Evolutionary conservation across 2,329 filamentous ascomycete species (phyloP).

Genomic region (Ramularia collo-cygni): DNA sequence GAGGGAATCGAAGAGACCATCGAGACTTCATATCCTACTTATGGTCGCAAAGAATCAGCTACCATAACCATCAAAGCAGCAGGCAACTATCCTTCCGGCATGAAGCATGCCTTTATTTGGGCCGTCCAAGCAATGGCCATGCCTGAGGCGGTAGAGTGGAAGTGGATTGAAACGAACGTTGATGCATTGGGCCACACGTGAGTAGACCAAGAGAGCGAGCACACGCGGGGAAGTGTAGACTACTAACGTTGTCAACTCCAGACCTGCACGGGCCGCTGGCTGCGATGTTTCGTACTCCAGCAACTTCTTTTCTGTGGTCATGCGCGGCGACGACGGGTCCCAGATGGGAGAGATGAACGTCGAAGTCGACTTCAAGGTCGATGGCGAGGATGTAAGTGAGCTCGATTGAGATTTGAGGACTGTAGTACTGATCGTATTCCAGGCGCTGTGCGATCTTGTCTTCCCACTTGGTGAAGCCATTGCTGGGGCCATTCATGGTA

Average conservation of each 20-base stretch:
- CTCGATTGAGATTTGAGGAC: not conserved
- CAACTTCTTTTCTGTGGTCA: slow-evolving; percentile 4
- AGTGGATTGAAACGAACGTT: too few species aligned
- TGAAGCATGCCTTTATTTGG: slow-evolving; percentile 2
- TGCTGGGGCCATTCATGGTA: slow-evolving; percentile 3
- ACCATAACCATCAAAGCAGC: not conserved
- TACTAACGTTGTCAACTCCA: slow-evolving; percentile 2
- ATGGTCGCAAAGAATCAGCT: not conserved
- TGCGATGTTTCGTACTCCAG: slow-evolving; percentile 4
- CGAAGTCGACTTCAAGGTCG: not conserved
- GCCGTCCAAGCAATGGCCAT: slow-evolving; percentile 3
- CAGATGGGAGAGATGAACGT: too few species aligned
- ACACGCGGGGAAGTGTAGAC: slow-evolving; percentile 1
- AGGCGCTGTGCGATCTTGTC: slow-evolving; percentile 1
- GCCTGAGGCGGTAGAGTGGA: not conserved
- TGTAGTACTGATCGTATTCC: too few species aligned
- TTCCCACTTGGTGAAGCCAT: slow-evolving; percentile 3
- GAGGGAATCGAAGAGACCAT: slow-evolving; percentile 1
- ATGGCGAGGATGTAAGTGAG: not conserved
- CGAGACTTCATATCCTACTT: slow-evolving; percentile 1
- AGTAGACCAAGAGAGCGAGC: too few species aligned
- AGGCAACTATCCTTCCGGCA: slow-evolving; percentile 1
- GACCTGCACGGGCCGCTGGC: not conserved
- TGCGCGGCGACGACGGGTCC: too few species aligned
- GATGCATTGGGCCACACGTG: too few species aligned